Conservation (phyloP, 2,329 filamentous ascomycete genomes). For the Pseudohalonectria lignicola region DNA sequence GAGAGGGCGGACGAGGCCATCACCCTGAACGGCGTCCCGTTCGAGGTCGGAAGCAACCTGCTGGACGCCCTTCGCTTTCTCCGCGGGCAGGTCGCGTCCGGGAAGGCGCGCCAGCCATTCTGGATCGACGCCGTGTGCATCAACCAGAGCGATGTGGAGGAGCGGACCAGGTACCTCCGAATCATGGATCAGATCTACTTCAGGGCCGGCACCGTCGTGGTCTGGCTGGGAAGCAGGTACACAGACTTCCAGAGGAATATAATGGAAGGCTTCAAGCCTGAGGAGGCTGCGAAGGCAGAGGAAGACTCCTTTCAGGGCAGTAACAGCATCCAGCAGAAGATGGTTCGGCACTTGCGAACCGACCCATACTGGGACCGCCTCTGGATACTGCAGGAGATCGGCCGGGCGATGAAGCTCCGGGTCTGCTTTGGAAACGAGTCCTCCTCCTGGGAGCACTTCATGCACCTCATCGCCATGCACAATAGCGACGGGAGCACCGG, state of each 20-base stretch:
- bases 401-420: neutral
- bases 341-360: neutral
- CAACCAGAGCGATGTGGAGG: constrained; percentile 11
- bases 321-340: too few species aligned
- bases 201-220: constrained; percentile 8
- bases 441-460: neutral
- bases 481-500: neutral
- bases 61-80: constrained; percentile 9
- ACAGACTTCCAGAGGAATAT: neutral
- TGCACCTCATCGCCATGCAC: neutral
- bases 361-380: neutral
- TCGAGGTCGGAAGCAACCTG: constrained; percentile 8
- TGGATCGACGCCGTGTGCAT: constrained; percentile 16
- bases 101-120: neutral
- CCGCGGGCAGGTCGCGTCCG: neutral
- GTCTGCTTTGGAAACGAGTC: neutral
- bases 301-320: too few species aligned
- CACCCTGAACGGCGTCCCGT: constrained; percentile 6
- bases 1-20: constrained; percentile 7
- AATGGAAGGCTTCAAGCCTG: neutral
- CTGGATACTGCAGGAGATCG: neutral
- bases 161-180: constrained; percentile 11
- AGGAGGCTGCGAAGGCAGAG: neutral
- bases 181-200: constrained; percentile 14
- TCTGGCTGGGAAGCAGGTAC: constrained; percentile 10